Conservation (phyloP, 768 basidiomycete species). For the Candolleomyces aberdarensis region DNA sequence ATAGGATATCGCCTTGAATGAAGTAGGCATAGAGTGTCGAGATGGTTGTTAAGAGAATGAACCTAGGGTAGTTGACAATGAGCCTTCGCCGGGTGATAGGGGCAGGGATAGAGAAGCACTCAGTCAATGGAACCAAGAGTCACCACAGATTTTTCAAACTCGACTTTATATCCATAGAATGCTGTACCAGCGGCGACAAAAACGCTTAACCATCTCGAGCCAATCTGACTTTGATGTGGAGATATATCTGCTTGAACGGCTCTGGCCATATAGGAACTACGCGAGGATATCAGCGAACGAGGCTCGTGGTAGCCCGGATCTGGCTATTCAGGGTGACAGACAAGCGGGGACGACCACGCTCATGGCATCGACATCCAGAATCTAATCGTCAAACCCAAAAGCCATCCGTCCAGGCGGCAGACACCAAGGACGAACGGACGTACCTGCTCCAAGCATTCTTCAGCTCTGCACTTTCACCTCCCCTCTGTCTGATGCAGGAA, state of each 20-base stretch:
- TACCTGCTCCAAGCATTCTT: conserved; percentile 79
- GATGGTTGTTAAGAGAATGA: conserved; percentile 38
- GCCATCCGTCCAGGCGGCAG: not conserved
- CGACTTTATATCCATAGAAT: conserved; percentile 80
- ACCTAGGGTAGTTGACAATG: conserved; percentile 41
- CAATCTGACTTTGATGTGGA: conserved; percentile 86
- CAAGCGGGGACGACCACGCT: too few relatives aligned
- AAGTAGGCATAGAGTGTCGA: conserved; percentile 58
- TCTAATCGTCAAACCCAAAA: not conserved
- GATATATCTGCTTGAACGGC: conserved; percentile 80
- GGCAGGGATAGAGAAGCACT: conserved; percentile 26
- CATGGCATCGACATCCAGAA: not conserved
- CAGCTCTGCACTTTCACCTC: conserved; percentile 60
- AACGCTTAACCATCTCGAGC: too few relatives aligned
- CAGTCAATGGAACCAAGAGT: conserved; percentile 76
- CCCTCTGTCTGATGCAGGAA: conserved; percentile 47
- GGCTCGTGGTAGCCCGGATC: too few relatives aligned
- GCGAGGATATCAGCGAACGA: not conserved
- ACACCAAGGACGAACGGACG: conserved; percentile 17
- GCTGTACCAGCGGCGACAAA: conserved; percentile 79
- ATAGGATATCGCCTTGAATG: conserved; percentile 61
- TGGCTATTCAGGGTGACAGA: too few relatives aligned
- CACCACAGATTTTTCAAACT: conserved; percentile 82
- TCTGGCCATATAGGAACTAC: conserved; percentile 76
- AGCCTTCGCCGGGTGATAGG: not conserved